Evolutionary conservation across 352 stramenopile genomes (phyloP).

Genomic region (Nothophytophthora sp.): DNA sequence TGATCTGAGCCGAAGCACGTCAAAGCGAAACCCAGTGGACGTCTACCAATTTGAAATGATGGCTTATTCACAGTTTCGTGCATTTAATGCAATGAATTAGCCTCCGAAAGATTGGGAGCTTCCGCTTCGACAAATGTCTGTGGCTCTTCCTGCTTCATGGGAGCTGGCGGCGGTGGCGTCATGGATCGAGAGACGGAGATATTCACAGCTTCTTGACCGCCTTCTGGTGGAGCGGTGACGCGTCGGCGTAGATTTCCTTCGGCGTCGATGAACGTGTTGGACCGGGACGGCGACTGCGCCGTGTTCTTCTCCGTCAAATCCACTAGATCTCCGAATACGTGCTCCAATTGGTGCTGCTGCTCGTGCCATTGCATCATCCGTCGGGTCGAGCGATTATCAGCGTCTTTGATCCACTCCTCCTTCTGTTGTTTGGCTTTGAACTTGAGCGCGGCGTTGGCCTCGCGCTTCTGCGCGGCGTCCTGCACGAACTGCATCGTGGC

Average conservation of each 20-base stretch:
- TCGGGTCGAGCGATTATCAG: constrained; percentile 28
- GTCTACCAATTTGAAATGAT: not conserved
- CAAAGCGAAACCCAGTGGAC: not conserved
- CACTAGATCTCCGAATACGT: constrained; percentile 6
- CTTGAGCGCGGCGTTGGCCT: constrained; percentile 41
- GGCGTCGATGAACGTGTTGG: constrained; percentile 44
- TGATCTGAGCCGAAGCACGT: too few relatives aligned
- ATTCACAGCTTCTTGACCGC: not conserved
- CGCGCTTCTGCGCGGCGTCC: constrained; percentile 14
- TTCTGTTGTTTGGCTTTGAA: constrained; percentile 20
- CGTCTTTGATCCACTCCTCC: constrained; percentile 32
- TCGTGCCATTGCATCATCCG: constrained; percentile 36
- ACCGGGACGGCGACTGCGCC: constrained; percentile 32
- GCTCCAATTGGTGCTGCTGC: constrained; percentile 16
- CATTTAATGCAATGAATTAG: too few relatives aligned
- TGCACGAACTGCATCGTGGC: constrained; percentile 5
- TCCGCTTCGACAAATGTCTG: constrained; percentile 9
- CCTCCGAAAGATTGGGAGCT: not conserved
- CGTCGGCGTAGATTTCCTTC: constrained; percentile 50
- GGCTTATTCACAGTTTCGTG: too few relatives aligned
- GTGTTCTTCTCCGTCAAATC: constrained; percentile 46
- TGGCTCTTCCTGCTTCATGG: not conserved
- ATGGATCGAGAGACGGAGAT: not conserved
- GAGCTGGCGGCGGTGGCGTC: constrained; percentile 8
- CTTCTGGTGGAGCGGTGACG: not conserved